Evolutionary conservation across 257 asterid genomes (phyloP).

Genomic region (Schizonepeta tenuifolia): DNA sequence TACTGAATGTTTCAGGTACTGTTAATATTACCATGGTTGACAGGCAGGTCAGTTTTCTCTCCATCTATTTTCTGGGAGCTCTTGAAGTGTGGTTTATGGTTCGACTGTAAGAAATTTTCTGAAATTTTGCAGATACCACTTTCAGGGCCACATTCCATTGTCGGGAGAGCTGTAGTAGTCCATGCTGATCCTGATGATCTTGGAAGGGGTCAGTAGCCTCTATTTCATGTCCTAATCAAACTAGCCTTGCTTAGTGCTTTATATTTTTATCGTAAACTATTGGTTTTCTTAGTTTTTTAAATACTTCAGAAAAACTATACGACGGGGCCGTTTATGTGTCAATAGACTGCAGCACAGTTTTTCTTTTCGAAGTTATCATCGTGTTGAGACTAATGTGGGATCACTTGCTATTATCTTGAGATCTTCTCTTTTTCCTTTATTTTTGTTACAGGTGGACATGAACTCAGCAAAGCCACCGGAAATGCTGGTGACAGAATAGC

Average conservation of each 20-base stretch:
- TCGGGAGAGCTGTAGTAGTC: constrained; percentile 97
- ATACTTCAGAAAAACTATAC: neutral
- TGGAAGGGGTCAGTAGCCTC: constrained; percentile 71
- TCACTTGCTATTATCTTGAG: neutral
- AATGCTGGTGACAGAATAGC: constrained; percentile 98
- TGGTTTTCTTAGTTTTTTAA: neutral
- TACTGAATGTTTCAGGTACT: constrained; percentile 53
- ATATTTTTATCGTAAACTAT: neutral
- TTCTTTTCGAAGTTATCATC: neutral
- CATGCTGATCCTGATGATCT: constrained; percentile 98
- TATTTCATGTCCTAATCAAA: neutral
- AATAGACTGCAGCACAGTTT: neutral
- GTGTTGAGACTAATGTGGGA: neutral
- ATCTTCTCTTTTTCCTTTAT: neutral
- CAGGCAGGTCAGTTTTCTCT: constrained; percentile 55
- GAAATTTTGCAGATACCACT: constrained; percentile 66
- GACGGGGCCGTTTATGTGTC: neutral
- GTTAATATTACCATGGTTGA: constrained; percentile 67
- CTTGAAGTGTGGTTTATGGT: neutral
- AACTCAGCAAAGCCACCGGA: constrained; percentile 92
- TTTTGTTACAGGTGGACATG: constrained; percentile 81
- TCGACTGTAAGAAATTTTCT: neutral
- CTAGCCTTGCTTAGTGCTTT: neutral
- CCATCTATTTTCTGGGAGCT: neutral
- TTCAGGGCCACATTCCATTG: constrained; percentile 72